phyloP scores from a whole-genome alignment of 1,284 basidiomycete species.

The Stereum hirsutum region DNA sequence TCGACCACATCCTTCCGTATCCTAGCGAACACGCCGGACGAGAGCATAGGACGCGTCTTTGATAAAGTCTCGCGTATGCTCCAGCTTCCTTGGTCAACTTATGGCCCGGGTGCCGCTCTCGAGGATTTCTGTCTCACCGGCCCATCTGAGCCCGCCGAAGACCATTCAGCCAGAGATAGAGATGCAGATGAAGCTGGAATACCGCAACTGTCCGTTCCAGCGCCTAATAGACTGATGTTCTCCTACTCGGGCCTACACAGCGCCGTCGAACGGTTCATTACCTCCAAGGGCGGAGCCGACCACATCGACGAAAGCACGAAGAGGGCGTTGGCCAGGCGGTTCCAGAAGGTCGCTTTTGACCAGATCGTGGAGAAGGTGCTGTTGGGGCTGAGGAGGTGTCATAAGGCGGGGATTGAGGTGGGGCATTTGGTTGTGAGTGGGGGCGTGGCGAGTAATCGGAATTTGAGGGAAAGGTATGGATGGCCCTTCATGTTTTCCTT shows the following conservation, averaged over 20 bases:
- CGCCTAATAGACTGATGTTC: slow-evolving; percentile 56
- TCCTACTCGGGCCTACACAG: slow-evolving; percentile 74
- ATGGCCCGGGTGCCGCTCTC: slow-evolving; percentile 69
- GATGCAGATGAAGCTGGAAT: slow-evolving; percentile 24
- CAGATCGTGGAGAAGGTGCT: slow-evolving; percentile 73
- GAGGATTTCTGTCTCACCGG: slow-evolving; percentile 50
- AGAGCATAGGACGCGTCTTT: slow-evolving; percentile 69
- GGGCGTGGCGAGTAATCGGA: slow-evolving; percentile 82
- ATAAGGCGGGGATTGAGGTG: slow-evolving; percentile 29
- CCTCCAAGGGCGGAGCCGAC: slow-evolving; percentile 26
- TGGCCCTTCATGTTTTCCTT: not conserved
- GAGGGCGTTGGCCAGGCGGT: slow-evolving; percentile 51
- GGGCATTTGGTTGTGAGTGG: slow-evolving; percentile 73
- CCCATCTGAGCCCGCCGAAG: slow-evolving; percentile 3
- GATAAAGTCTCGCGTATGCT: slow-evolving; percentile 76
- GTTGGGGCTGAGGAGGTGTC: slow-evolving; percentile 47
- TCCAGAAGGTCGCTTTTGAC: slow-evolving; percentile 62
- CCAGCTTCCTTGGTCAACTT: slow-evolving; percentile 47
- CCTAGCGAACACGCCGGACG: slow-evolving; percentile 70
- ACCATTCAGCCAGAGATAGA: not conserved
- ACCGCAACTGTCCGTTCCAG: slow-evolving; percentile 43
- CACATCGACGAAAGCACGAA: slow-evolving; percentile 25
- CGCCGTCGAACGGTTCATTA: slow-evolving; percentile 45
- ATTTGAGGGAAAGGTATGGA: slow-evolving; percentile 51
- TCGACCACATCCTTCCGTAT: slow-evolving; percentile 54